Conservation (phyloP, 169 alveolate species). For the Ichthyophthirius multifiliis region DNA sequence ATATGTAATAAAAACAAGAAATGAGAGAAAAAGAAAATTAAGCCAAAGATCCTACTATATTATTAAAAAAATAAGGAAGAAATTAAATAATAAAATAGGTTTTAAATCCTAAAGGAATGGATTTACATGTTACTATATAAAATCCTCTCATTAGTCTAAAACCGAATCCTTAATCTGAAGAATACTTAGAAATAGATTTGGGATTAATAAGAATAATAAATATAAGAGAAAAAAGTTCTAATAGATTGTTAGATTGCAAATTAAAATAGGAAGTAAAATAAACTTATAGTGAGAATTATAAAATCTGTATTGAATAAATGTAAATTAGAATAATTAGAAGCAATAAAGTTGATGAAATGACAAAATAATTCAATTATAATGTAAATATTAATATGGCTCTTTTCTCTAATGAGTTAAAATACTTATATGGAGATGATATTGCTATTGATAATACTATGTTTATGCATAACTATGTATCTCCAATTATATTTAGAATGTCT, state of each 20-base stretch:
- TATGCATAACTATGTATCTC: slow-evolving; percentile 7
- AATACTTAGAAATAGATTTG: slow-evolving; percentile 25
- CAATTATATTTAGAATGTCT: slow-evolving; percentile 28
- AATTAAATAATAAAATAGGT: background rate
- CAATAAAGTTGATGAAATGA: slow-evolving; percentile 13
- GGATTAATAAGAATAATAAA: slow-evolving; percentile 32
- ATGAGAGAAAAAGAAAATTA: background rate
- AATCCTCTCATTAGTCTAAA: slow-evolving; percentile 30
- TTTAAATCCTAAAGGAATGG: slow-evolving; percentile 31
- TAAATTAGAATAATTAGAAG: slow-evolving; percentile 4
- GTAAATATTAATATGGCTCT: slow-evolving; percentile 20
- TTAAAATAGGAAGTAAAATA: background rate
- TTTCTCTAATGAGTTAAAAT: slow-evolving; percentile 8
- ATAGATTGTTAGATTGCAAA: background rate
- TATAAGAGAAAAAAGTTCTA: background rate
- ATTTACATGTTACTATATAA: slow-evolving; percentile 12
- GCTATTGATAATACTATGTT: slow-evolving; percentile 13
- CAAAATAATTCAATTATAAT: slow-evolving; percentile 33
- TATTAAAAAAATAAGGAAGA: slow-evolving; percentile 1
- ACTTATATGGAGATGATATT: background rate
- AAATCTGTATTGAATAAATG: slow-evolving; percentile 17
- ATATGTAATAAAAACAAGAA: background rate
- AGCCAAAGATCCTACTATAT: slow-evolving; percentile 2
- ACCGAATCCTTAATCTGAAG: slow-evolving; percentile 9
- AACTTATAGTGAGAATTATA: slow-evolving; percentile 17